Evolutionary conservation across 176 grass and related monocot genomes (phyloP).

Genomic region (Phoenix dactylifera): DNA sequence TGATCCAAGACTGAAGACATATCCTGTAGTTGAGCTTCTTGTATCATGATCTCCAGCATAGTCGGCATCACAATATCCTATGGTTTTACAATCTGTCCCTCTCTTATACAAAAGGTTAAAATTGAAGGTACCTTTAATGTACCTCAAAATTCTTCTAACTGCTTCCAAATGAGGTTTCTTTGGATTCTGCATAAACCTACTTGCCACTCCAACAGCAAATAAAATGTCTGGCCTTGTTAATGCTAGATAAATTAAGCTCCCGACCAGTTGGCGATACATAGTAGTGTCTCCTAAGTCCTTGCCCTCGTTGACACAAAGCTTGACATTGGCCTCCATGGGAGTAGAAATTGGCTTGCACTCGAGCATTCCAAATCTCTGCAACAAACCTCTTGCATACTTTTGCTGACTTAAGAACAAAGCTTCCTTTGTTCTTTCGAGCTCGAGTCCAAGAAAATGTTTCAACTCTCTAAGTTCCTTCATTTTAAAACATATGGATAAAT

Average conservation of each 20-base stretch:
- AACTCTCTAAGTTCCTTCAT: neutral
- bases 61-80: neutral
- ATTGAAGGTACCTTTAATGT: constrained; percentile 5
- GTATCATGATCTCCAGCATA: constrained; percentile 1
- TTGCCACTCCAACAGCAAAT: constrained; percentile 1
- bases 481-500: neutral
- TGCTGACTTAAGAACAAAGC: constrained; percentile 3
- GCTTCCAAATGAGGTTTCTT: constrained; percentile 9
- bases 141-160: constrained; percentile 1
- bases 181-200: constrained; percentile 7
- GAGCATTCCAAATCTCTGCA: constrained; percentile 16
- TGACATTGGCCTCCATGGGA: constrained; percentile 8
- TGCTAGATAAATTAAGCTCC: constrained; percentile 3
- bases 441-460: constrained; percentile 18
- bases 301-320: neutral
- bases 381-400: constrained; percentile 14
- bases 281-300: neutral
- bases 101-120: constrained; percentile 7
- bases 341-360: constrained; percentile 8
- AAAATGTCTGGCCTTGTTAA: neutral
- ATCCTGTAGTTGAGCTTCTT: neutral
- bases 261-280: constrained; percentile 2
- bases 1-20: neutral
- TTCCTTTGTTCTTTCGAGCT: neutral
- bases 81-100: neutral